A percentile compares a stretch with the other conserved stretches of the same genome.
Conservation (phyloP, 164 flowering plant genomes). For the Nymphaea colorata region DNA sequence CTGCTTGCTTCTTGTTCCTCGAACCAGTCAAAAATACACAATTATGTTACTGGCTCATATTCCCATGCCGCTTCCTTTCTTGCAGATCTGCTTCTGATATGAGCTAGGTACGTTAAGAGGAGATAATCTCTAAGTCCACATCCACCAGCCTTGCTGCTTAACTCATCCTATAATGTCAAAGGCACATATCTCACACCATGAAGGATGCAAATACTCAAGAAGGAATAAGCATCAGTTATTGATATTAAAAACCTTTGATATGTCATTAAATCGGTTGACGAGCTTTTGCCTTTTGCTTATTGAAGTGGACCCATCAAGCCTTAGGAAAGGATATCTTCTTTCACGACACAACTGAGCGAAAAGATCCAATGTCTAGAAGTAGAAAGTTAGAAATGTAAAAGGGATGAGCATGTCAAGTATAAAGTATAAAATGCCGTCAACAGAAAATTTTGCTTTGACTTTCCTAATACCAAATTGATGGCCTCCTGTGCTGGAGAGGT, state of each 20-base stretch:
- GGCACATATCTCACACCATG: neutral
- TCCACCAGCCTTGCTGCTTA: constrained; percentile 83
- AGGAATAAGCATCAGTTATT: neutral
- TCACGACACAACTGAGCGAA: constrained; percentile 97
- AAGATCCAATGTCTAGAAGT: constrained; percentile 83
- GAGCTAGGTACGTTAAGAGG: too few relatives aligned
- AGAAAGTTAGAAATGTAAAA: constrained; percentile 5
- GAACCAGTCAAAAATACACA: too few relatives aligned
- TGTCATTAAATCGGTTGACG: constrained; percentile 78
- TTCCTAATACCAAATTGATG: too few relatives aligned
- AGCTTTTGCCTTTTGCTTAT: constrained; percentile 89
- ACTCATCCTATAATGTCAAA: constrained; percentile 65
- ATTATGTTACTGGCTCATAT: too few relatives aligned
- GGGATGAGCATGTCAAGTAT: neutral
- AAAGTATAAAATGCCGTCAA: too few relatives aligned
- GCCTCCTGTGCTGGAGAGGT: too few relatives aligned
- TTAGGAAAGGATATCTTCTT: constrained; percentile 84
- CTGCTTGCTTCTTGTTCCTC: too few relatives aligned
- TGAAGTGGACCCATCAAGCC: constrained; percentile 94
- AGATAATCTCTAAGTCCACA: too few relatives aligned
- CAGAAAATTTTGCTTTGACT: too few relatives aligned
- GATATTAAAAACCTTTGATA: constrained; percentile 51
- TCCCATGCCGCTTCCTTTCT: too few relatives aligned
- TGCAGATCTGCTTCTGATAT: too few relatives aligned
- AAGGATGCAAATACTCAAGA: neutral